These are phyloP conservation scores for Ganoderma lingzhi DNA, from an alignment of 1,284 basidiomycete species.

Conservation along the genomic window DNA sequence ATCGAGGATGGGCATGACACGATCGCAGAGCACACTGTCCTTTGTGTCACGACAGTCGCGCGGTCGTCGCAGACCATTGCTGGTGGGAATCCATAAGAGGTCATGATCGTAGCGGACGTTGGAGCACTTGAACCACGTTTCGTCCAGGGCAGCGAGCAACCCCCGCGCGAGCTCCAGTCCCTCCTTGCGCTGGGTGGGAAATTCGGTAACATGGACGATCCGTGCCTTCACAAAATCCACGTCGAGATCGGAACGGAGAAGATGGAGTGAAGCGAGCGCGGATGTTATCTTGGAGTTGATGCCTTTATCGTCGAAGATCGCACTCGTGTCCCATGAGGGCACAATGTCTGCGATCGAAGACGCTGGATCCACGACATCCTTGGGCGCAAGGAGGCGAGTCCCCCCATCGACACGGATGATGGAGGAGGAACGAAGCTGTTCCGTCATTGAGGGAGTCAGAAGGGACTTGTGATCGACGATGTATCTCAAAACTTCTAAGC, in stretches of 20 bases:
- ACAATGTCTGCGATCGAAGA: slow-evolving; percentile 20
- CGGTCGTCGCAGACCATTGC: slow-evolving; percentile 13
- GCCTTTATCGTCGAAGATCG: slow-evolving; percentile 10
- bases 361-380: slow-evolving; percentile 25
- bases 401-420: slow-evolving; percentile 25
- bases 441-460: not conserved
- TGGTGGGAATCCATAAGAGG: slow-evolving; percentile 24
- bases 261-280: slow-evolving; percentile 9
- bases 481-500: slow-evolving; percentile 17
- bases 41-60: slow-evolving; percentile 20
- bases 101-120: slow-evolving; percentile 8
- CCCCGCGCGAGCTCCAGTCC: slow-evolving; percentile 9
- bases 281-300: not conserved
- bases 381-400: slow-evolving; percentile 12
- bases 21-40: slow-evolving; percentile 23
- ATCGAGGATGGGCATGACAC: slow-evolving; percentile 23
- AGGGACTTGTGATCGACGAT: slow-evolving; percentile 10
- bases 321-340: slow-evolving; percentile 12
- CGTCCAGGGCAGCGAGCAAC: slow-evolving; percentile 11
- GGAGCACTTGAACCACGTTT: slow-evolving; percentile 15
- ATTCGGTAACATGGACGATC: slow-evolving; percentile 10
- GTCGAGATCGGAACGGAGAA: slow-evolving; percentile 19
- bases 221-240: slow-evolving; percentile 15
- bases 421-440: slow-evolving; percentile 5
- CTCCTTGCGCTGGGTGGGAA: not conserved